phyloP scores from a whole-genome alignment of 106 monocot genomes.

The Dendrobium huoshanense region DNA sequence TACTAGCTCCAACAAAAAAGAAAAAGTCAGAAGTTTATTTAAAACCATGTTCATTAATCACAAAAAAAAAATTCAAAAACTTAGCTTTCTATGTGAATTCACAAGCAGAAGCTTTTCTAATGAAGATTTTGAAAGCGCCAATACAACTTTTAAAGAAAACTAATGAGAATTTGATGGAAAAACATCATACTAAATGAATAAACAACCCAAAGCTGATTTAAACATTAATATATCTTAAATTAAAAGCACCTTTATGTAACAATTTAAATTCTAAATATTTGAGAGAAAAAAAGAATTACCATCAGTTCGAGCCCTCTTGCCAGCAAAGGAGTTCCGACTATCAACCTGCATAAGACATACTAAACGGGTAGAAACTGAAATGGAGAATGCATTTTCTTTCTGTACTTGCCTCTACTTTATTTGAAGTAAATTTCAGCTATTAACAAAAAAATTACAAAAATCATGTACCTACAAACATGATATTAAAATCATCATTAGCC shows the following conservation, averaged over 20 bases:
- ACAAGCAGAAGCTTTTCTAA: not conserved
- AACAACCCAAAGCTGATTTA: too few species aligned
- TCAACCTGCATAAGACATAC: not conserved
- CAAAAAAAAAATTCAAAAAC: not conserved
- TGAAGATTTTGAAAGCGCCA: not conserved
- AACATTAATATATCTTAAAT: not conserved
- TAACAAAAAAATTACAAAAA: not conserved
- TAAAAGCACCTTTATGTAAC: not conserved
- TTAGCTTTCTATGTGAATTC: not conserved
- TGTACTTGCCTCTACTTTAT: not conserved
- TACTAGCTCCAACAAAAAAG: too few species aligned
- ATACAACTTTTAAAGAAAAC: not conserved
- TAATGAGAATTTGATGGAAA: not conserved
- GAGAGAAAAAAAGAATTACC: not conserved
- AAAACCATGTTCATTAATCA: too few species aligned
- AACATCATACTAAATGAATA: too few species aligned
- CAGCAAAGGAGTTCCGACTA: conserved; percentile 8
- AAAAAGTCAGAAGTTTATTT: too few species aligned
- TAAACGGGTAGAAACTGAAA: not conserved
- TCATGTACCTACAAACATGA: not conserved
- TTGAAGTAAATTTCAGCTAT: not conserved
- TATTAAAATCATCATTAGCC: not conserved
- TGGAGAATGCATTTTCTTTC: not conserved
- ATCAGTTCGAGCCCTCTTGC: conserved; percentile 2
- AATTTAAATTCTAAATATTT: not conserved